phyloP scores from a whole-genome alignment of 768 basidiomycete species.

The Rhodotorula babjevae region DNA sequence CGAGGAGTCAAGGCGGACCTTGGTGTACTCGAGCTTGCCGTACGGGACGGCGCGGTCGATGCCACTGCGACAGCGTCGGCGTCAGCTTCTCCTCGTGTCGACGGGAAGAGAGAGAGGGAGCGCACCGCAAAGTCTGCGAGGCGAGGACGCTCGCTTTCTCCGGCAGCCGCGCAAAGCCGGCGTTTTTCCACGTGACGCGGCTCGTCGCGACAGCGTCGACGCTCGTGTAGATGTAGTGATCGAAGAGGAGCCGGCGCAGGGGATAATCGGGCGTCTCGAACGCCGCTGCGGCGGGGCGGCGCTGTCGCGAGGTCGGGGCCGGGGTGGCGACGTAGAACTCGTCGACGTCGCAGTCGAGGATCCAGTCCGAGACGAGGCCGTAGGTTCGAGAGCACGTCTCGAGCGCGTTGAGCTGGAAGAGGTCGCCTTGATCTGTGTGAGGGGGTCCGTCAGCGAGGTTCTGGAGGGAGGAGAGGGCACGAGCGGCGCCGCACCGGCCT shows the following conservation, averaged over 20 bases:
- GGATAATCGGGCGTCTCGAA: conserved; percentile 1
- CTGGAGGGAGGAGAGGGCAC: neutral
- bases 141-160: neutral
- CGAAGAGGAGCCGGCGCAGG: neutral
- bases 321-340: conserved; percentile 20
- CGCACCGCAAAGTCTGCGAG: neutral
- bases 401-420: conserved; percentile 9
- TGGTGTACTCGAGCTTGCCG: conserved; percentile 11
- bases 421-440: neutral
- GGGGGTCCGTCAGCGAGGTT: neutral
- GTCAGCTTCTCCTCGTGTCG: no score
- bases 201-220: neutral
- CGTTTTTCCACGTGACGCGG: conserved; percentile 6
- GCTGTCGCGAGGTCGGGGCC: neutral
- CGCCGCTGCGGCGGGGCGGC: neutral
- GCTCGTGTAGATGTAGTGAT: neutral
- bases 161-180: neutral
- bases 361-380: conserved; percentile 4
- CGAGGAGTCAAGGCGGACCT: neutral
- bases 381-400: conserved; percentile 7
- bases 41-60: neutral
- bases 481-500: neutral
- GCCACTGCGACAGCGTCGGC: neutral
- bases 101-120: no score
- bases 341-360: conserved; percentile 29